phyloP scores from a whole-genome alignment of 129 eudicot genomes.

The Pittosporum tobira region DNA sequence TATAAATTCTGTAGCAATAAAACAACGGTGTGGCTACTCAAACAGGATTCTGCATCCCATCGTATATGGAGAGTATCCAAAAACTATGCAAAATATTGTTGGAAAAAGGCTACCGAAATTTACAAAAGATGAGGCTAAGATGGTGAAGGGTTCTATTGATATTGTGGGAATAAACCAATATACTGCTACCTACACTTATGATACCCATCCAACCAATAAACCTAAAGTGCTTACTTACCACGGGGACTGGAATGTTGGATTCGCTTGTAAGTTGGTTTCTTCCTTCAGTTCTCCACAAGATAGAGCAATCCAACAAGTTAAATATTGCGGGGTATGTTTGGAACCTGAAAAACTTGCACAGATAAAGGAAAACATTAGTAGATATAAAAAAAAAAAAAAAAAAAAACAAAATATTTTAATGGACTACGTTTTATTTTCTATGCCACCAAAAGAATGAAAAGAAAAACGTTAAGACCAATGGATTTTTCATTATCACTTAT shows the following conservation, averaged over 20 bases:
- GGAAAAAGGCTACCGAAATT: constrained; percentile 70
- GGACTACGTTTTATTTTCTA: too few relatives aligned
- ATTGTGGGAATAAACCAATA: constrained; percentile 77
- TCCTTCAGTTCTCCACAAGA: background rate
- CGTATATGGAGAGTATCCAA: constrained; percentile 92
- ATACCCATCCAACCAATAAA: constrained; percentile 28
- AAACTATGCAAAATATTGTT: constrained; percentile 69
- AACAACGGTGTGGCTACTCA: background rate
- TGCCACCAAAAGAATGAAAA: too few relatives aligned
- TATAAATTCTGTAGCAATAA: too few relatives aligned
- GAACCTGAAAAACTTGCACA: too few relatives aligned
- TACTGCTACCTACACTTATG: constrained; percentile 69
- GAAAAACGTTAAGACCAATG: too few relatives aligned
- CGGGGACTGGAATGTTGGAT: constrained; percentile 73
- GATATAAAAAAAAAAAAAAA: too few relatives aligned
- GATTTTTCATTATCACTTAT: too few relatives aligned
- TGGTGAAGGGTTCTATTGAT: constrained; percentile 84
- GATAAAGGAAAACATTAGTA: too few relatives aligned
- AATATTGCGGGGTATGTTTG: too few relatives aligned
- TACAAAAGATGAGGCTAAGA: constrained; percentile 44
- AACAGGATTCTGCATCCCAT: too few relatives aligned
- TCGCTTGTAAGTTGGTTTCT: constrained; percentile 48
- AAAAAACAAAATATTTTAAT: too few relatives aligned
- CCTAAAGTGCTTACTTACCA: constrained; percentile 54
- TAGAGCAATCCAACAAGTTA: too few relatives aligned